Evolutionary conservation across 768 basidiomycete genomes (phyloP).

Genomic region (Tricholoma terreum): DNA sequence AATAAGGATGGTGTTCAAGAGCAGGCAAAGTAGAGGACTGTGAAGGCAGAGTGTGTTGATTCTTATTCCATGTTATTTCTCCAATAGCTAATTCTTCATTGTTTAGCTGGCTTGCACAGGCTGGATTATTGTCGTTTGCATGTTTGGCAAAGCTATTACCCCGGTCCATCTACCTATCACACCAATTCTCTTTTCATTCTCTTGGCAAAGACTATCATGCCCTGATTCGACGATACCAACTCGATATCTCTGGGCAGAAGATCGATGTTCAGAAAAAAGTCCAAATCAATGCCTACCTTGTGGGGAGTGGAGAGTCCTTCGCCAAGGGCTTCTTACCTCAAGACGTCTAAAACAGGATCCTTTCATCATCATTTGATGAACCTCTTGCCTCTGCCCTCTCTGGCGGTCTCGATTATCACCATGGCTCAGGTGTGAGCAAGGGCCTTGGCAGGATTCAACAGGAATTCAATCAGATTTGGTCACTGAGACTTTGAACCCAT

Average conservation of each 20-base stretch:
- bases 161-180: too few relatives aligned
- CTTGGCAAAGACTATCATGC: slow-evolving; percentile 79
- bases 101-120: too few relatives aligned
- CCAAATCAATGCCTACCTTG: slow-evolving; percentile 53
- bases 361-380: slow-evolving; percentile 69
- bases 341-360: slow-evolving; percentile 31
- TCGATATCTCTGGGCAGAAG: slow-evolving; percentile 50
- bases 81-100: too few relatives aligned
- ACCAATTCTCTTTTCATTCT: slow-evolving; percentile 80
- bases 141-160: too few relatives aligned
- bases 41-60: not conserved
- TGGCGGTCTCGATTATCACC: slow-evolving; percentile 53
- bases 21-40: not conserved
- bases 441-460: slow-evolving; percentile 56
- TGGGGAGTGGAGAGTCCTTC: too few relatives aligned
- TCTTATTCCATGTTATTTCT: too few relatives aligned
- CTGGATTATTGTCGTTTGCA: too few relatives aligned
- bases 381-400: slow-evolving; percentile 73
- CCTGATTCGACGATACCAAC: too few relatives aligned
- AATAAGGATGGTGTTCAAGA: not conserved
- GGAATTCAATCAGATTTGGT: slow-evolving; percentile 52
- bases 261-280: slow-evolving; percentile 74
- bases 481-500: slow-evolving; percentile 34
- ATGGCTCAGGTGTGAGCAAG: slow-evolving; percentile 47
- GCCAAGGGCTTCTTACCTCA: slow-evolving; percentile 39